Evolutionary conservation across 1,284 basidiomycete genomes (phyloP), one percentile per base, ranked within the genome.

Genomic region (Pyrrhoderma lamaoense): DNA sequence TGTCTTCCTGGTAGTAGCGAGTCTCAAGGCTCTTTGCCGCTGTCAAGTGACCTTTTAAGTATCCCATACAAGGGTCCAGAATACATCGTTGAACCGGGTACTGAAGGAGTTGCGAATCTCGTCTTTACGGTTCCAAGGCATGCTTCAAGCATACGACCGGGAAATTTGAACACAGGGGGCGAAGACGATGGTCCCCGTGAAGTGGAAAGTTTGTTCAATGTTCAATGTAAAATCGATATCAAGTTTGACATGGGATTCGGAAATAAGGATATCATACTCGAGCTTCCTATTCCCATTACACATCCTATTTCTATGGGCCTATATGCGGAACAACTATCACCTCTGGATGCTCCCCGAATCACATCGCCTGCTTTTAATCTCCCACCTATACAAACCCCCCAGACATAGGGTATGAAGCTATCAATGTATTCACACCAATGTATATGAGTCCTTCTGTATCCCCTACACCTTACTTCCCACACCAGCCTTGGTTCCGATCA

Each of bases 51-150:
- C 0, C 65, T 86, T n/a, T 74, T 76, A 0, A 79, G 75, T 5
- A 76, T 88, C 8, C 74, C 81, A 8, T 89, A 84, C 63, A 73
- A 75, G 46, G 82, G 82, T 1, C 71, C 75, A 27, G 86, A 89
- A 57, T 89, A 88, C 58, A 74, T 77, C 40, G 78, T 88, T 35
- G 73, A 72, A 11, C 81, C 85, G 1, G 84, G 83, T 8, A 73
- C 72, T 2, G 86, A 89, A 60, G 87, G 86, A 21, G 74, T 88
- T 1, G 86, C 87, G 0, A 79, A 75, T 57, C 72, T 89, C 7
- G 83, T 87, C 3, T 80, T 89, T 56, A 80, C 88, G 61, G 76
- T 88, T 9, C 87, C 86, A 2, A 70, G 66, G 42, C 64, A 71
- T 53, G 79, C 84, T 0, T 69, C 80, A 51, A 78, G 80, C 5